phyloP scores from a whole-genome alignment of 2,329 filamentous ascomycete species.

The Penicillium sp. region DNA sequence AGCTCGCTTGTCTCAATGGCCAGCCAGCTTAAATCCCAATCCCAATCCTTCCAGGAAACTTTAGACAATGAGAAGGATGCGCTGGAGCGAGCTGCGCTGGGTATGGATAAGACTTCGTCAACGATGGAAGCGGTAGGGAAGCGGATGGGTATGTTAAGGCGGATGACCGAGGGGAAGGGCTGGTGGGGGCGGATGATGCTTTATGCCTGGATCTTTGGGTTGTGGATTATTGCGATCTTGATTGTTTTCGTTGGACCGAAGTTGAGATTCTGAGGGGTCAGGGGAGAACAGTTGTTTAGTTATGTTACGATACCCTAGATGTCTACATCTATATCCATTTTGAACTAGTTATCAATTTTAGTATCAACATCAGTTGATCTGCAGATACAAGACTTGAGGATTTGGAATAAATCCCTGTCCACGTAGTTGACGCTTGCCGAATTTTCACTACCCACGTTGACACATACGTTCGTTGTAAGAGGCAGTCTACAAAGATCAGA shows the following conservation, averaged over 20 bases:
- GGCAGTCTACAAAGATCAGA: slow-evolving; percentile 1
- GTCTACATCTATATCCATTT: no score
- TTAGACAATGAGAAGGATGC: slow-evolving; percentile 77
- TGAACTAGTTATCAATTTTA: no score
- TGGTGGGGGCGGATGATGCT: slow-evolving; percentile 85
- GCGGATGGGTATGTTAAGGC: slow-evolving; percentile 75
- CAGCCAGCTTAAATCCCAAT: slow-evolving; percentile 73
- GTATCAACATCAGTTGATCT: no score
- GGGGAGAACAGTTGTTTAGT: not conserved
- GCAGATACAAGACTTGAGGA: no score
- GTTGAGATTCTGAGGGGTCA: slow-evolving; percentile 69
- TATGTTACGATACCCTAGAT: slow-evolving; percentile 14
- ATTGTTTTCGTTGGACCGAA: slow-evolving; percentile 88
- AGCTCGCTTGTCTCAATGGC: slow-evolving; percentile 82
- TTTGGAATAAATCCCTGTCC: no score
- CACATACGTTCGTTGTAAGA: no score
- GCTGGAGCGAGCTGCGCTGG: slow-evolving; percentile 70
- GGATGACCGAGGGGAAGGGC: slow-evolving; percentile 85
- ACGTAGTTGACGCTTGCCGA: no score
- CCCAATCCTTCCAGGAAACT: slow-evolving; percentile 70
- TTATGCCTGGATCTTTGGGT: slow-evolving; percentile 79
- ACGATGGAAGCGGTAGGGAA: slow-evolving; percentile 77
- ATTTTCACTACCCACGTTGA: no score
- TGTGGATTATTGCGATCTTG: slow-evolving; percentile 78
- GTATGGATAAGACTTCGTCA: slow-evolving; percentile 75